Percentiles rank a stretch among this genome's conserved stretches.
Evolutionary conservation across 768 basidiomycete species (phyloP).

Genomic region (Termitomyces sp.): DNA sequence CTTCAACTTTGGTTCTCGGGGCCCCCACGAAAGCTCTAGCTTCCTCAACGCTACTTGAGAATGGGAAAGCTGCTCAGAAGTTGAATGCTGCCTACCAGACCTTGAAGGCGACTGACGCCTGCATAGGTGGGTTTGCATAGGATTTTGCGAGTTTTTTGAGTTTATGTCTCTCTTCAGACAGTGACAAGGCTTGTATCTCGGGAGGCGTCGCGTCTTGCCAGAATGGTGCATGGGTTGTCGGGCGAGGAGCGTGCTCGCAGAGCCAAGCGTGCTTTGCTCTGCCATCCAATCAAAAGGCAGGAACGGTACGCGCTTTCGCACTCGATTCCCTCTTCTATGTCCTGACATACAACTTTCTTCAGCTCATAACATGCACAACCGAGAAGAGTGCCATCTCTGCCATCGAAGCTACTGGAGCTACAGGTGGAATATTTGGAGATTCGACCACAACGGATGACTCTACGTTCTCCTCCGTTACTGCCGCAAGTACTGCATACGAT

Average conservation of each 20-base stretch:
- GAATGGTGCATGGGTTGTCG: slow-evolving; percentile 38
- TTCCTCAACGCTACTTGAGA: slow-evolving; percentile 38
- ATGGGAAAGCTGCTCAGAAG: slow-evolving; percentile 49
- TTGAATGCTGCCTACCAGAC: slow-evolving; percentile 47
- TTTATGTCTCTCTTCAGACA: slow-evolving; percentile 26
- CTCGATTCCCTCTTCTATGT: background rate
- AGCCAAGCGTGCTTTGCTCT: slow-evolving; percentile 50
- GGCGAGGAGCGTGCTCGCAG: slow-evolving; percentile 32
- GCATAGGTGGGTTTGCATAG: slow-evolving; percentile 36
- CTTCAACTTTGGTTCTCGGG: slow-evolving; percentile 20
- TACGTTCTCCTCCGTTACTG: background rate
- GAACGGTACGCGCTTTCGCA: slow-evolving; percentile 39
- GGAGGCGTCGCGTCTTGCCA: slow-evolving; percentile 40
- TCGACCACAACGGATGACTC: slow-evolving; percentile 7
- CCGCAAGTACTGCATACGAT: background rate
- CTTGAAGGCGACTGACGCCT: slow-evolving; percentile 40
- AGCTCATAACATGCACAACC: slow-evolving; percentile 56
- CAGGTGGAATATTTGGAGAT: slow-evolving; percentile 36
- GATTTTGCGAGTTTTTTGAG: background rate
- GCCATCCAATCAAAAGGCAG: slow-evolving; percentile 39
- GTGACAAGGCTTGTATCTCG: slow-evolving; percentile 44
- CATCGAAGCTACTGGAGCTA: slow-evolving; percentile 46
- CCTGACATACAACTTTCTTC: background rate
- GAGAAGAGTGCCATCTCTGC: slow-evolving; percentile 42
- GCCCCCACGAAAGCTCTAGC: slow-evolving; percentile 27